phyloP scores from a whole-genome alignment of 139 green algal genomes.

The Nannochloris sp. region DNA sequence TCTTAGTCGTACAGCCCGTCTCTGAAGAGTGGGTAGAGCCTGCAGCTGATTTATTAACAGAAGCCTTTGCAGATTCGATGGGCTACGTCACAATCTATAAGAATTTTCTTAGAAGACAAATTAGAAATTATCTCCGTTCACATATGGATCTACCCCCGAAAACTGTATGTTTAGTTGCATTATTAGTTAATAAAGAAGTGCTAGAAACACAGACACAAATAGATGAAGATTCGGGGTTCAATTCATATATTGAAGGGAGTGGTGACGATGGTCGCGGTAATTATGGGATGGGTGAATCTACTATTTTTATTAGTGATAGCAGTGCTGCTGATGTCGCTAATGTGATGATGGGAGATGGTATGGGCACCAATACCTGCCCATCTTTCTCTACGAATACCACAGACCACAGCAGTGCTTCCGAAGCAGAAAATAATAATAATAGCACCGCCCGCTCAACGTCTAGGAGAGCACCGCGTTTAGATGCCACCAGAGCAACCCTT shows the following conservation, averaged over 20 bases:
- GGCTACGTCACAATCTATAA: conserved; percentile 33
- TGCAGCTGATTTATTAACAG: conserved; percentile 42
- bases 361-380: background rate
- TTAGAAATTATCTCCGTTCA: conserved; percentile 41
- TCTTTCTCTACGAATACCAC: no score
- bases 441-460: background rate
- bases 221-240: background rate
- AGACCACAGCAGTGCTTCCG: no score
- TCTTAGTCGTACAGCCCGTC: conserved; percentile 31
- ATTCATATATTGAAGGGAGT: background rate
- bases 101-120: conserved; percentile 39
- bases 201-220: background rate
- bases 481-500: conserved; percentile 2
- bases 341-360: background rate
- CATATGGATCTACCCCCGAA: conserved; percentile 47
- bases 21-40: conserved; percentile 10
- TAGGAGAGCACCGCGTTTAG: no score
- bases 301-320: no score
- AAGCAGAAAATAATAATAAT: background rate
- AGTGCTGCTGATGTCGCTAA: no score
- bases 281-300: background rate
- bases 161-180: conserved; percentile 45
- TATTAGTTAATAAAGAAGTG: conserved; percentile 20
- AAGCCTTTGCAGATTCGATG: conserved; percentile 40
- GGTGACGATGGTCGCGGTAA: background rate